phyloP scores from a whole-genome alignment of 371 early-diverging fungal genomes.

The Mucor velutinosus region DNA sequence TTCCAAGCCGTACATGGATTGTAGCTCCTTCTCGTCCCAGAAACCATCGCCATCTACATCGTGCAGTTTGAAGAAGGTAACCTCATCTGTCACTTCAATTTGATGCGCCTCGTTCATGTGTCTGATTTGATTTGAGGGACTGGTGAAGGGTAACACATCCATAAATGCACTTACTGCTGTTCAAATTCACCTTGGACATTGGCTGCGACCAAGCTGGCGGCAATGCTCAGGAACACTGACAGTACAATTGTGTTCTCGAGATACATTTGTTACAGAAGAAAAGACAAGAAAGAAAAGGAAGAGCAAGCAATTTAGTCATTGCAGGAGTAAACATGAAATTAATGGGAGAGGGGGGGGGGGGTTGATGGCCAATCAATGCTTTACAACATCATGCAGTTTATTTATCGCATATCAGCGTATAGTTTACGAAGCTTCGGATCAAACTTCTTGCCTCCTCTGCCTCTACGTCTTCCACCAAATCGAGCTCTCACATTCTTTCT shows the following conservation, averaged over 20 bases:
- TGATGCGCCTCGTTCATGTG: constrained; percentile 42
- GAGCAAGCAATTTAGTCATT: background rate
- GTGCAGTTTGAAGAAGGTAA: constrained; percentile 45
- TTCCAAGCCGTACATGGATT: constrained; percentile 40
- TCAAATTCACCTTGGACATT: constrained; percentile 9
- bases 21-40: constrained; percentile 36
- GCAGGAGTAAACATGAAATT: background rate
- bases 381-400: background rate
- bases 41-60: constrained; percentile 44
- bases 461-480: constrained; percentile 15
- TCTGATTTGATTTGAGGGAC: constrained; percentile 8
- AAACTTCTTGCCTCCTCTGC: constrained; percentile 19
- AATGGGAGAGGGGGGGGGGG: background rate
- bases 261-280: background rate
- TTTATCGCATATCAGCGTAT: constrained; percentile 28
- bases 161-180: constrained; percentile 2
- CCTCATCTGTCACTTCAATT: constrained; percentile 41
- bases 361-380: background rate
- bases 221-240: background rate
- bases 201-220: background rate
- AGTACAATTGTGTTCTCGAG: background rate
- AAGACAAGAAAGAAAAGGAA: background rate
- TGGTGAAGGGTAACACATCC: too few relatives aligned
- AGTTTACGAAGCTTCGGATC: constrained; percentile 22
- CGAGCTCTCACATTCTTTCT: constrained; percentile 19